Evolutionary conservation across 768 basidiomycete genomes (phyloP).

Genomic region (Sarcodon sp.): DNA sequence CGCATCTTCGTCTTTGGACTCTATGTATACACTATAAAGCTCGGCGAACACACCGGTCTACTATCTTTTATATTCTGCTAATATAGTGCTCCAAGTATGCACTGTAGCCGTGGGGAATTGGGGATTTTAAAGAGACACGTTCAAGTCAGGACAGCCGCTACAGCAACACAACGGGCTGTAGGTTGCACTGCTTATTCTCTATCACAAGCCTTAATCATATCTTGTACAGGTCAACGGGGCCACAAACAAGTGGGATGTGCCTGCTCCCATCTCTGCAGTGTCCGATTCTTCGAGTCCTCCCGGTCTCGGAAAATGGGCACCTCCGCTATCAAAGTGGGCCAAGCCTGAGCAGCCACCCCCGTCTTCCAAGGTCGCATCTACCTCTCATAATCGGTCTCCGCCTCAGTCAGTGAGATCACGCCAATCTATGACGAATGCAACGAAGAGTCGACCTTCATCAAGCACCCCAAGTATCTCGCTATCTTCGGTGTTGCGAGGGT

Average conservation of each 20-base stretch:
- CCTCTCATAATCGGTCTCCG: no score
- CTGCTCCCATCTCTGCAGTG: background rate
- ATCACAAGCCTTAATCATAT: no score
- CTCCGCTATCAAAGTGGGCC: background rate
- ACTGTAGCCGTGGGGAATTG: background rate
- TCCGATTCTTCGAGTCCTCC: background rate
- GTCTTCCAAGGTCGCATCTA: background rate
- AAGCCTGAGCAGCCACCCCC: background rate
- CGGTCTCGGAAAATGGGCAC: background rate
- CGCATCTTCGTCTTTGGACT: background rate
- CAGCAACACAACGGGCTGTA: background rate
- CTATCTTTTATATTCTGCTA: background rate
- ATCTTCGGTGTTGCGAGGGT: no score
- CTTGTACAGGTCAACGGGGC: no score
- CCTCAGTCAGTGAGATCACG: no score
- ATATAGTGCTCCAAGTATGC: background rate
- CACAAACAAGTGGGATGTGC: background rate
- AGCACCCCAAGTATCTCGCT: no score
- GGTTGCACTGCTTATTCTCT: no score
- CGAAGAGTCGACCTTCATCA: no score
- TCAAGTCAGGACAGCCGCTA: background rate
- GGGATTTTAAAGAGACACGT: background rate
- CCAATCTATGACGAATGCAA: no score
- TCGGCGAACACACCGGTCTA: background rate
- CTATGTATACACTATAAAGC: background rate